Evolutionary conservation across 768 basidiomycete genomes (phyloP).

Genomic region (Lactarius quietus): DNA sequence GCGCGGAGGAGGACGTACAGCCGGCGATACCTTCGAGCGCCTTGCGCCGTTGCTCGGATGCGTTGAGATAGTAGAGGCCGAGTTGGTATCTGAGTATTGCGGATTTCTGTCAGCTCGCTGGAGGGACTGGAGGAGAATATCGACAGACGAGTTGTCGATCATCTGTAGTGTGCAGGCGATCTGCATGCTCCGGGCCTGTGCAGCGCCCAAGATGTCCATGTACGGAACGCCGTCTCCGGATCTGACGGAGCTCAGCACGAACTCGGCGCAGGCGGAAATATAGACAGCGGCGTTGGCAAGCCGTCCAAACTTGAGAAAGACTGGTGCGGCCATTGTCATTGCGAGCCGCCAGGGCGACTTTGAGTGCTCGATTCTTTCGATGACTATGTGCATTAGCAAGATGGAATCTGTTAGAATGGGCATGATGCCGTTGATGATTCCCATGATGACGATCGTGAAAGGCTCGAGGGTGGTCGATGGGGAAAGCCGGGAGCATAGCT

Average conservation of each 20-base stretch:
- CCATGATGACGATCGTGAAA: conserved; percentile 18
- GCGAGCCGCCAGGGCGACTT: conserved; percentile 9
- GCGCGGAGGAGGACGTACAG: background rate
- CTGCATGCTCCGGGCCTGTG: conserved; percentile 19
- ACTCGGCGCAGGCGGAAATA: conserved; percentile 16
- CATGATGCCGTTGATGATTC: conserved; percentile 14
- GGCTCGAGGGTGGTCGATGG: conserved; percentile 18
- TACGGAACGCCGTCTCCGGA: conserved; percentile 16
- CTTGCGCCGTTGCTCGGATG: conserved; percentile 16
- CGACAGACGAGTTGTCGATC: conserved; percentile 17
- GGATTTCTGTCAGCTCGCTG: background rate
- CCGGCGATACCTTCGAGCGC: background rate
- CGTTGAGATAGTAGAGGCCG: conserved; percentile 17
- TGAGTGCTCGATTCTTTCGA: conserved; percentile 16
- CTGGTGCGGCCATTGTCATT: conserved; percentile 14
- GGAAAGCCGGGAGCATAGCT: conserved; percentile 19
- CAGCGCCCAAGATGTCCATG: conserved; percentile 14
- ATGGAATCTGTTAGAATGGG: conserved; percentile 17
- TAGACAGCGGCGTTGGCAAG: conserved; percentile 19
- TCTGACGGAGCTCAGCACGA: conserved; percentile 15
- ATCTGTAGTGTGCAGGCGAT: conserved; percentile 18
- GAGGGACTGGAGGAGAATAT: background rate
- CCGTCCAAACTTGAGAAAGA: conserved; percentile 20
- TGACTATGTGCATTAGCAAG: conserved; percentile 12
- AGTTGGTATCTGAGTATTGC: conserved; percentile 15